A percentile compares a stretch with the other conserved stretches of the same genome.
Conservation (phyloP, 805 yeast genomes). For the Starmera pachycereana region DNA sequence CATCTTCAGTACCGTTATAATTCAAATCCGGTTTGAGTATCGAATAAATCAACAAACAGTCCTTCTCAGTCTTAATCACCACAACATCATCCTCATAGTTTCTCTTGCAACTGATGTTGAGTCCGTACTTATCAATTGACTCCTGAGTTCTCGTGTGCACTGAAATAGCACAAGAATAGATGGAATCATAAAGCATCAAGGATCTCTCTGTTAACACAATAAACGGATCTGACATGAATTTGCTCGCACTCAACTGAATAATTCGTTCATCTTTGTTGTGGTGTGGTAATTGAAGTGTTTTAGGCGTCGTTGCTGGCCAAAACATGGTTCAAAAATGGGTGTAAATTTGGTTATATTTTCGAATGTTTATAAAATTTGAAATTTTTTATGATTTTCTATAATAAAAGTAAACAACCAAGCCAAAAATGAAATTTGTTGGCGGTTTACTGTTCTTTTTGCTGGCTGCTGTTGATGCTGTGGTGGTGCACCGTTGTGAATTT, state of each 20-base stretch:
- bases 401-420: no score
- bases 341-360: no score
- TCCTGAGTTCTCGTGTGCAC: constrained; percentile 23
- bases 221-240: constrained; percentile 5
- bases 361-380: no score
- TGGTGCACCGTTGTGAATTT: no score
- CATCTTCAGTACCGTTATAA: constrained; percentile 7
- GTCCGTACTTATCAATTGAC: constrained; percentile 29
- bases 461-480: no score
- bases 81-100: constrained; percentile 18
- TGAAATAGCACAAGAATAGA: constrained; percentile 23
- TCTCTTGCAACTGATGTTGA: constrained; percentile 19
- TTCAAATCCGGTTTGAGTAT: constrained; percentile 4
- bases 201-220: constrained; percentile 22
- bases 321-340: no score
- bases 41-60: constrained; percentile 29
- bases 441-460: no score
- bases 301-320: neutral
- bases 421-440: no score
- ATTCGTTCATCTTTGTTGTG: neutral
- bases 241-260: neutral
- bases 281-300: neutral
- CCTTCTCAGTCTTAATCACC: constrained; percentile 24
- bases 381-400: no score
- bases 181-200: constrained; percentile 22